Conservation (phyloP, 768 basidiomycete genomes). For the Chalciporus sphaerocephalus region DNA sequence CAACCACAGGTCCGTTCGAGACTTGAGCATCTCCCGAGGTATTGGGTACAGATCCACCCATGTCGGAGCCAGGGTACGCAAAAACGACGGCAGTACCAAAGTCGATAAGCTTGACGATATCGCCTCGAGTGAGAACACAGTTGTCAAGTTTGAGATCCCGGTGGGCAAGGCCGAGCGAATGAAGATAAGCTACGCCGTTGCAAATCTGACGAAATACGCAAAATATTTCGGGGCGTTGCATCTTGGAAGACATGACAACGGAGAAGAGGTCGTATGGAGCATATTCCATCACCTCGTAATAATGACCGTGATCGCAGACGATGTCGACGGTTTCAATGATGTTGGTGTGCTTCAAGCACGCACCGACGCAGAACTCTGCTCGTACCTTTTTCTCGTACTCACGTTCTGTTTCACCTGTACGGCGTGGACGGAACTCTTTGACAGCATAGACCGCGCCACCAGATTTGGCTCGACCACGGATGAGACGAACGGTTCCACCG, state of each 20-base stretch:
- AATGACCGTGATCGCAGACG: conserved; percentile 95
- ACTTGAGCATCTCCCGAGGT: conserved; percentile 4
- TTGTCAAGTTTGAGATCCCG: conserved; percentile 99
- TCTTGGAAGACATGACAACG: conserved; percentile 99
- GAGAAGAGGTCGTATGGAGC: conserved; percentile 98
- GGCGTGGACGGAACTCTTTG: conserved; percentile 93
- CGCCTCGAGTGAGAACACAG: conserved; percentile 95
- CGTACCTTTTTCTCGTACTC: conserved; percentile 99
- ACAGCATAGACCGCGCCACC: conserved; percentile 89
- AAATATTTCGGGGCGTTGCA: conserved; percentile 97
- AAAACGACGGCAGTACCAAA: conserved; percentile 99
- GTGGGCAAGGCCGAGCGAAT: conserved; percentile 95
- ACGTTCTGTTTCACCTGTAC: conserved; percentile 83
- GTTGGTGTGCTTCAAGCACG: conserved; percentile 88
- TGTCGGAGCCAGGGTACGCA: conserved; percentile 90
- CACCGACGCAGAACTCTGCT: conserved; percentile 97
- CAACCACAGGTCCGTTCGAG: conserved; percentile 10
- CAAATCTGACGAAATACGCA: conserved; percentile 99
- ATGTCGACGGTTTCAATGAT: conserved; percentile 99
- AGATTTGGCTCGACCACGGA: conserved; percentile 78
- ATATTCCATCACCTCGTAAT: conserved; percentile 99
- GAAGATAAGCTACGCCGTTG: conserved; percentile 96
- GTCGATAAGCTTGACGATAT: conserved; percentile 97
- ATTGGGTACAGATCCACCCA: conserved; percentile 31
- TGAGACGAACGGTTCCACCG: conserved; percentile 96